Evolutionary conservation across 2,329 filamentous ascomycete genomes (phyloP).

Genomic region (Epichloe aotearoae): DNA sequence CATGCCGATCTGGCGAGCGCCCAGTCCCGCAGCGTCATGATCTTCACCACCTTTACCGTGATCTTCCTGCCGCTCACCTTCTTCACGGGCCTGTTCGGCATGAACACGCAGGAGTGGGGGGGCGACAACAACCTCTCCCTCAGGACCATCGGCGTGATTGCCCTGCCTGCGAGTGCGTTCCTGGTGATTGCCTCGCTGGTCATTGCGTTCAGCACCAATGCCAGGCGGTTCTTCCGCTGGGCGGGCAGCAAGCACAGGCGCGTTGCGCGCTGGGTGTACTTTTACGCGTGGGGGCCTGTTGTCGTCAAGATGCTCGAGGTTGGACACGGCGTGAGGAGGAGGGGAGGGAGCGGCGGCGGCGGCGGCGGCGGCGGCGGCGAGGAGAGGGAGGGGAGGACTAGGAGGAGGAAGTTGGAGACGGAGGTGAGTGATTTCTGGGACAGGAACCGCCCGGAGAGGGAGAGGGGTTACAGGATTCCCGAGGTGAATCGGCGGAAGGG

Average conservation of each 20-base stretch:
- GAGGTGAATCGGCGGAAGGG: constrained; percentile 21
- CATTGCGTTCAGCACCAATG: constrained; percentile 40
- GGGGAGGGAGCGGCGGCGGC: constrained; percentile 3
- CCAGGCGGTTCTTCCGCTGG: constrained; percentile 19
- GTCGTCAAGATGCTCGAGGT: constrained; percentile 1
- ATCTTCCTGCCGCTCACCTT: constrained; percentile 52
- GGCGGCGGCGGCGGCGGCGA: constrained; percentile 3
- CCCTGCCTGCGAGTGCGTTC: constrained; percentile 32
- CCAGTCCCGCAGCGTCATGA: constrained; percentile 50
- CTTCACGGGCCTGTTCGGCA: constrained; percentile 52
- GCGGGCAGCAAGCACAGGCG: constrained; percentile 8
- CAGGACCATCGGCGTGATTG: constrained; percentile 31
- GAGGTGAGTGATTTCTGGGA: constrained; percentile 30
- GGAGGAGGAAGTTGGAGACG: constrained; percentile 14
- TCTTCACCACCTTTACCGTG: constrained; percentile 51
- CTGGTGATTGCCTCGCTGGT: constrained; percentile 38
- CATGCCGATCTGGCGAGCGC: constrained; percentile 50
- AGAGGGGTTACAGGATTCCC: constrained; percentile 25
- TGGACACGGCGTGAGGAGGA: constrained; percentile 8
- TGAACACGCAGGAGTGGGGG: constrained; percentile 53
- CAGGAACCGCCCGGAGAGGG: constrained; percentile 24
- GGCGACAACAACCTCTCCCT: constrained; percentile 31
- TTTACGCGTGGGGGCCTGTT: constrained; percentile 12
- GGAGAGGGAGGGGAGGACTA: constrained; percentile 5
- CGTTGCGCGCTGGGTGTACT: constrained; percentile 11